A percentile compares a stretch with the other conserved stretches of the same genome.
phyloP scores from a whole-genome alignment of 176 grass and related monocot species.

The Aegilops speltoides region DNA sequence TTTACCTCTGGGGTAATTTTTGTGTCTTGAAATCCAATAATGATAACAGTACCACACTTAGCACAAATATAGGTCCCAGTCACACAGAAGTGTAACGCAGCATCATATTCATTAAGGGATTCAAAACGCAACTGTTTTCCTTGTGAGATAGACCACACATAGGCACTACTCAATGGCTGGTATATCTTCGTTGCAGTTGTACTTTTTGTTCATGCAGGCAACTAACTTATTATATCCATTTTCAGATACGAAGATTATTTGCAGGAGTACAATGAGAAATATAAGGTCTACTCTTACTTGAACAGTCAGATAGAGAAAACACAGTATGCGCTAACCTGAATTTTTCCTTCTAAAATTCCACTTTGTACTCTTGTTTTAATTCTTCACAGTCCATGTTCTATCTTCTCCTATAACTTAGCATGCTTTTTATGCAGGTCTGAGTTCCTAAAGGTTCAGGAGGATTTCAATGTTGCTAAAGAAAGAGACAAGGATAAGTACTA shows the following conservation, averaged over 20 bases:
- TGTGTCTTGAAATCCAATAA: background rate
- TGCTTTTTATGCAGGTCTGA: conserved; percentile 47
- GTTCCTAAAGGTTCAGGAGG: conserved; percentile 59
- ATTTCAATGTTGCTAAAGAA: conserved; percentile 64
- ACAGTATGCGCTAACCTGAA: conserved; percentile 42
- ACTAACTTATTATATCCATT: conserved; percentile 37
- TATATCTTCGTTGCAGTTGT: background rate
- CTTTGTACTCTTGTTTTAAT: conserved; percentile 4
- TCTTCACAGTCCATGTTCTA: conserved; percentile 1
- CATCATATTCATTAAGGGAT: background rate
- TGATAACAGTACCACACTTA: background rate
- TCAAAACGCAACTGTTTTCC: background rate
- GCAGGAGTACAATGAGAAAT: conserved; percentile 88
- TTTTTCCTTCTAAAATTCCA: background rate
- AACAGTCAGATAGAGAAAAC: conserved; percentile 79
- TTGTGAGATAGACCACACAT: background rate
- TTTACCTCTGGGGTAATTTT: background rate
- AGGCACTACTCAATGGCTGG: background rate
- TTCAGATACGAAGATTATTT: conserved; percentile 83
- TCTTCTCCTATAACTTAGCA: conserved; percentile 13
- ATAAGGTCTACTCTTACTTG: conserved; percentile 66
- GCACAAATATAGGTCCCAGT: background rate
- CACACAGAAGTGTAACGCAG: background rate
- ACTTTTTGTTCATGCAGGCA: background rate
- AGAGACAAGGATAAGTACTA: conserved; percentile 59